These are phyloP conservation scores for Dioscorea alata DNA, from an alignment of 106 monocot genomes.

Conservation along the genomic window DNA sequence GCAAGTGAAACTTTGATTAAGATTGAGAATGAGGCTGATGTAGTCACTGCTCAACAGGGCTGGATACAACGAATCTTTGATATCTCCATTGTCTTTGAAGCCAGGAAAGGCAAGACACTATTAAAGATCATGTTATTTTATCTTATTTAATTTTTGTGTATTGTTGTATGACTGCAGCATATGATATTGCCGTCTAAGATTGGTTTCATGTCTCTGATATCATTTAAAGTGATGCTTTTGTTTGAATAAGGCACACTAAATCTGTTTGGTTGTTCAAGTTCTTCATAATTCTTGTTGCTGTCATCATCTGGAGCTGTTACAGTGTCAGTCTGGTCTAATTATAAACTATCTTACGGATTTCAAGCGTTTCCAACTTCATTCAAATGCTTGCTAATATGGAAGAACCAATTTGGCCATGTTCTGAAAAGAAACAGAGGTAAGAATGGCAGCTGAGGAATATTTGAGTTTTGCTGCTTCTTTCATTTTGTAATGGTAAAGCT, in stretches of 20 bases:
- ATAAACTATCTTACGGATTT: conserved; percentile 42
- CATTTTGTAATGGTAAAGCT: background rate
- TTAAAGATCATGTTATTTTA: background rate
- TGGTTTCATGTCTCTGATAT: no score
- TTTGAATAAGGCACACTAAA: no score
- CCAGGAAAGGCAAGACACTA: conserved; percentile 61
- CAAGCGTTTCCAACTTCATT: conserved; percentile 79
- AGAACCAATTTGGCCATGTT: conserved; percentile 75
- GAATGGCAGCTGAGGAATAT: no score
- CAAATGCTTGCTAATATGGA: conserved; percentile 88
- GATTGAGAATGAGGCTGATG: conserved; percentile 85
- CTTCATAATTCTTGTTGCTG: no score
- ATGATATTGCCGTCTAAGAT: no score
- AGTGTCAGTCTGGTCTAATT: background rate
- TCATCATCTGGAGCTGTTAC: no score
- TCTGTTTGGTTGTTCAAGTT: no score
- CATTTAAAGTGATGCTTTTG: no score
- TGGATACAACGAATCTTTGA: conserved; percentile 72
- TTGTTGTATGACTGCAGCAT: background rate
- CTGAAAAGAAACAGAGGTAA: conserved; percentile 62
- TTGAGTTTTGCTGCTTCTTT: no score
- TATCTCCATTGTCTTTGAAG: conserved; percentile 79
- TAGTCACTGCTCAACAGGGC: conserved; percentile 56
- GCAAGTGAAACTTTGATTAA: conserved; percentile 62
- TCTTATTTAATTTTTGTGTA: background rate